phyloP scores from a whole-genome alignment of 2,329 filamentous ascomycete species.

The Neopestalotiopsis rosae region DNA sequence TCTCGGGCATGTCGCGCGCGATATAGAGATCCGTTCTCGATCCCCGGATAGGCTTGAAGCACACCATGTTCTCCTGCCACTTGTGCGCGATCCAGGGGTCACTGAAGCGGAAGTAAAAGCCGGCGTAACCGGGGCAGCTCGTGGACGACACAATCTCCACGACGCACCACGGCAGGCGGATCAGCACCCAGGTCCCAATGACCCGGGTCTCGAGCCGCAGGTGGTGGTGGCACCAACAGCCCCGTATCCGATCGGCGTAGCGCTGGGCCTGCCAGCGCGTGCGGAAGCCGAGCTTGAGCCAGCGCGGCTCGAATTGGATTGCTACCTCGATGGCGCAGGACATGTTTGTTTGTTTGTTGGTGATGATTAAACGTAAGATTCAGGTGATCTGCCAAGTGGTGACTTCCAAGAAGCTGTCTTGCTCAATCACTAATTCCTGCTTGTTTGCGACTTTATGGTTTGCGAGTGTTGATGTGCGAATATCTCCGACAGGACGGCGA shows the following conservation, averaged over 20 bases:
- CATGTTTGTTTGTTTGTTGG: not conserved
- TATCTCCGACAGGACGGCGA: too few relatives aligned
- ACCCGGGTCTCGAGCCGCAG: slow-evolving; percentile 1
- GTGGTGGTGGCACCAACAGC: slow-evolving; percentile 7
- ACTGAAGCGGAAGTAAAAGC: slow-evolving; percentile 4
- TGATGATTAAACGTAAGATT: too few relatives aligned
- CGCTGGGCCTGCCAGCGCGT: not conserved
- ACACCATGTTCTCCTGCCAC: not conserved
- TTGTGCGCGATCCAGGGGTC: not conserved
- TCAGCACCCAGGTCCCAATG: not conserved
- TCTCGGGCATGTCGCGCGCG: not conserved
- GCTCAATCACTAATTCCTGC: too few relatives aligned
- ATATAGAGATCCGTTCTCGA: not conserved
- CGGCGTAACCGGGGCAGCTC: not conserved
- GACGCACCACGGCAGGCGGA: not conserved
- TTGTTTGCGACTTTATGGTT: too few relatives aligned
- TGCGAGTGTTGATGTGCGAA: too few relatives aligned
- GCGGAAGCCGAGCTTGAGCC: slow-evolving; percentile 7
- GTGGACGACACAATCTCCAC: not conserved
- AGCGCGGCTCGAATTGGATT: slow-evolving; percentile 2
- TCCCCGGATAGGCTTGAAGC: not conserved
- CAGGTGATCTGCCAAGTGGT: too few relatives aligned
- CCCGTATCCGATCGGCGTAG: not conserved
- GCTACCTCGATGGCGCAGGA: slow-evolving; percentile 4
- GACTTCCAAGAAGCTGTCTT: too few relatives aligned